Base-by-base conservation (phyloP, 176 grass and related monocot genomes). In the Zea luxurians region DNA sequence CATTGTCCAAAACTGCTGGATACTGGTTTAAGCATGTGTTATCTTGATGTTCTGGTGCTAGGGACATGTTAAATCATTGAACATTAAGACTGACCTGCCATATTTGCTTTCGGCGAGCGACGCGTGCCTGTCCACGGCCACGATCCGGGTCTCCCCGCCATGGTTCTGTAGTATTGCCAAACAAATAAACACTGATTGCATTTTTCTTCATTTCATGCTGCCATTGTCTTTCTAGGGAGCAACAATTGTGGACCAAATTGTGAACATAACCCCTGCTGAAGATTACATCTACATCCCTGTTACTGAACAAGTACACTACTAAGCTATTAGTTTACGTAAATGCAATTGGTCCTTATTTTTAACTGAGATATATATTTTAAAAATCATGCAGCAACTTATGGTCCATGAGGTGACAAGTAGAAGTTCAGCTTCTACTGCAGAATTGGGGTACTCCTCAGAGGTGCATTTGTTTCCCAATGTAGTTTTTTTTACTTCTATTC, bases 221-320 rank as follows among this genome's bases (percentile, higher is more conserved):
- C 48, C 18, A 36, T 81, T 27, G 16, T 4, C 78, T 84, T 35
- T 84, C 76, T 85, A 98, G 95, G 95, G 91, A 76, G 95, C 95
- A 62, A 98, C 95, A 64, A 94, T 94, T 80, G 91, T 92, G 60
- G 95, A 98, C 48, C 89, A 71, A 87, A 82, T 98, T 63, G 91
- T 92, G 10, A 89, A 88, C 75, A 94, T 98, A 88, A 89, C 85
- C 21, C 83, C 89, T 42, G 95, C 89, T 77, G 89, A 98, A 70
- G 88, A 92, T 89, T 98, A 94, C 81, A 88, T 94, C 77, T 98
- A 92, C 78, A 88, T 94, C 61, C 91, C 95, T 76, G 36, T 80
- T 60, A 71, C 58, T 77, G 87, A 87, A 15, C 87, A 94, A 83
- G 95, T 98, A 71, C 37, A 37, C 27, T 71, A 48, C 75, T 54